phyloP scores from a whole-genome alignment of 2,329 filamentous ascomycete species.

The Ophiostoma ips region DNA sequence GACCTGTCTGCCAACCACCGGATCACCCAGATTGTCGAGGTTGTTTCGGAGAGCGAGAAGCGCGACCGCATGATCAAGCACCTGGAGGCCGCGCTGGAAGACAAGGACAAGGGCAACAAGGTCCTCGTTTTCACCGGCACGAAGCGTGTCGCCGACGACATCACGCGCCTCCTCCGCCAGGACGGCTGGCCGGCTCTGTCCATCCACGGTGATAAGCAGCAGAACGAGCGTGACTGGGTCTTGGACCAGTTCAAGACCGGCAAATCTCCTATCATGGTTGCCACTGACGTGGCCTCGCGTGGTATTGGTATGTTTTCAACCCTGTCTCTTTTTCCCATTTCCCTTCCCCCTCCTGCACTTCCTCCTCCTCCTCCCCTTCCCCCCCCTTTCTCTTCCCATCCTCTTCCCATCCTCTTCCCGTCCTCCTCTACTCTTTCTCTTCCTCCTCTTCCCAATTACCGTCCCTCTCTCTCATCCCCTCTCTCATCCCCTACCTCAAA shows the following conservation, averaged over 20 bases:
- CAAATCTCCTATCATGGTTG: conserved; percentile 99
- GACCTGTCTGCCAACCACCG: conserved; percentile 94
- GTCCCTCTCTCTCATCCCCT: conserved; percentile 19
- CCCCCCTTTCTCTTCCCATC: conserved; percentile 19
- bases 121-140: conserved; percentile 85
- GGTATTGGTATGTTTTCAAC: conserved; percentile 88
- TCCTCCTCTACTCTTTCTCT: conserved; percentile 27
- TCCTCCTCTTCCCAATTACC: too few species aligned
- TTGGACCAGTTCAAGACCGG: conserved; percentile 98
- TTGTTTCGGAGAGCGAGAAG: conserved; percentile 94
- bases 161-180: conserved; percentile 91
- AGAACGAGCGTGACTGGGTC: conserved; percentile 99
- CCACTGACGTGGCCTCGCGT: conserved; percentile 98
- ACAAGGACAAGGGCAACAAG: conserved; percentile 88
- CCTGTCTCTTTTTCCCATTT: conserved; percentile 20
- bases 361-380: conserved; percentile 9
- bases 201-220: conserved; percentile 98
- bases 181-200: conserved; percentile 96
- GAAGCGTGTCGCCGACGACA: conserved; percentile 95
- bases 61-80: conserved; percentile 95
- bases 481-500: conserved; percentile 15
- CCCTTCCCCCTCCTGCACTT: not conserved
- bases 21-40: conserved; percentile 95
- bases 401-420: not conserved
- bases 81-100: conserved; percentile 94